Base-by-base conservation (phyloP, 78 protist species). In the Isochrysis galbana region DNA sequence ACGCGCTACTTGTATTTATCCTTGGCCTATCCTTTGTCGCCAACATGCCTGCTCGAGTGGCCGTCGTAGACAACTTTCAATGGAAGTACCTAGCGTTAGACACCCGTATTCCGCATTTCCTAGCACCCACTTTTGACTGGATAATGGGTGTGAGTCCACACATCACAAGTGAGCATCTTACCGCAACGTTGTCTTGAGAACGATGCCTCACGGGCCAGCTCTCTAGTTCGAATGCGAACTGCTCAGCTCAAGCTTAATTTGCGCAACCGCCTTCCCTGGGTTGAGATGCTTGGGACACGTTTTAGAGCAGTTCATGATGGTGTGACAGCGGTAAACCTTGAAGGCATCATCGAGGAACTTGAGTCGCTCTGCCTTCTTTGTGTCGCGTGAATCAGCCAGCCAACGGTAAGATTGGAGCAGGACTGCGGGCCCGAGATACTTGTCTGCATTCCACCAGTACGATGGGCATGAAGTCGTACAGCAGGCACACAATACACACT, bases 351-450 rank as follows among this genome's bases (percentile, higher is more conserved):
- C 89, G 23, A 94, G 91, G 38, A 26, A 38, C 39, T 84, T 72
- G 61, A 94, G 51, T 32, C 95, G 95, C 87, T 92, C 89, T 48
- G 21, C 51, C 39, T 89, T 48, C 67, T 14, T 41, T 44, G 45
- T 80, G n/a, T 93, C 95, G 23, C 95, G 93, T 10, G 61, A n/a
- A 93, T 94, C 95, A 34, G 77, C 87, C 67, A 94, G 91, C 95
- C 95, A 94, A 23, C 95, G 95, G 89, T 94, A 94, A 34, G 95
- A 93, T 89, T 94, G 95, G 84, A 94, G 90, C 54, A 94, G 93
- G 17, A 91, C 95, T 2, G 95, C 95, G 23, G 95, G 95, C 42
- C 95, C 95, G 36, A 91, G 91, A 54, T 94, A 94, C 90, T 94
- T 90, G 69, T 94, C 95, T 21, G 87, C 11, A 80, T 94, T 94